Evolutionary conservation across 208 protist genomes (phyloP), one percentile per base, ranked within the genome.

Genomic region (Trypanosoma brucei): DNA sequence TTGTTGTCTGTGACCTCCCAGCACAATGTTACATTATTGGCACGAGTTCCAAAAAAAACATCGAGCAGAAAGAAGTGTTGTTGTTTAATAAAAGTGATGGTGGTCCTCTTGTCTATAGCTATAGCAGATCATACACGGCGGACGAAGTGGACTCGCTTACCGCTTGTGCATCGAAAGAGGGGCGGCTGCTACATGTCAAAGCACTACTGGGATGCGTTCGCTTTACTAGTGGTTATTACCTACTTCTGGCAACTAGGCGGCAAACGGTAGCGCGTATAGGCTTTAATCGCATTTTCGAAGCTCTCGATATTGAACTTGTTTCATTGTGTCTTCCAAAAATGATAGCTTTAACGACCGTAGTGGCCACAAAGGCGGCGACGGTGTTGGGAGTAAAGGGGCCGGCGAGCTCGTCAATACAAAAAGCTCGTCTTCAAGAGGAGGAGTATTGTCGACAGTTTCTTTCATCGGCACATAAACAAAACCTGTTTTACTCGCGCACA

Each of bases 401-500:
- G 22, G 6, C 50, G 2, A 2, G 56, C 7, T 53, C 65, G 33
- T 37, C 54, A 9, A 51, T 81, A 33, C 65, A 66, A 48, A 38
- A 42, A 0, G 54, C 50, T 4, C 61, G 62, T 39, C 55, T 34
- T 4, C 57, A 71, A 42, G 86, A 93, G 72, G 73, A 78, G 31
- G 58, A 76, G 13, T 97, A 97, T 62, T 79, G 76, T 7, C 65
- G 70, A 59, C 70, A 91, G 56, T 95, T 97, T 52, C 60, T 83
- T 7, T 65, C 63, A 14, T 63, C 89, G 36, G 67, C 91, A 11
- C 74, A 75, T 42, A 68, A 79, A 14, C 86, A 78, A 7, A 66
- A 97, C 53, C 98, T 98, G 60, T 98, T 94, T 75, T 99, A 97
- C 70, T 91, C 85, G 35, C 93, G 97, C 81, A 97, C 89, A 0